phyloP scores from a whole-genome alignment of 257 asterid genomes.

The Scutellaria baicalensis region DNA sequence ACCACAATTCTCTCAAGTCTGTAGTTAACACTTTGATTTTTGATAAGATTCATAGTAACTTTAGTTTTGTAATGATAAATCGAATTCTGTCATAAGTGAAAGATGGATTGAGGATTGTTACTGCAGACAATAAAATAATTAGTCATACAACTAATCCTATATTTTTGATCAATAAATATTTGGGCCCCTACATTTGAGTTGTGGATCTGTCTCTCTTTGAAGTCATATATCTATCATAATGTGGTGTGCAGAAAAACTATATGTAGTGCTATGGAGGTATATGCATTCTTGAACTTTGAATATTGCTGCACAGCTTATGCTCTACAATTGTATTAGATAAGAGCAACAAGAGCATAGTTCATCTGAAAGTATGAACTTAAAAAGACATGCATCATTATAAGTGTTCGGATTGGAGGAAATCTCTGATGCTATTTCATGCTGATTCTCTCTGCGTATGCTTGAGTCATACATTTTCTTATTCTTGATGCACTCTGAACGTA shows the following conservation, averaged over 20 bases:
- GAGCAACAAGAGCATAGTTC: background rate
- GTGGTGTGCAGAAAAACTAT: background rate
- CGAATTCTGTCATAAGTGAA: too few relatives aligned
- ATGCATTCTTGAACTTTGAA: background rate
- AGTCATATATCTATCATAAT: background rate
- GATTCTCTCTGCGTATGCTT: background rate
- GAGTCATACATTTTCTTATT: background rate
- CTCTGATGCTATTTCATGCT: background rate
- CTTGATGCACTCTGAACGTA: background rate
- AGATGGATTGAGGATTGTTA: background rate
- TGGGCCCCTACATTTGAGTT: background rate
- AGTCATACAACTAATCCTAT: background rate
- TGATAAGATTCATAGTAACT: background rate
- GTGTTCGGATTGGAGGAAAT: background rate
- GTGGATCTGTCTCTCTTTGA: background rate
- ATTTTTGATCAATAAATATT: background rate
- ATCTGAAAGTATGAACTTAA: background rate
- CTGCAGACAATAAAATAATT: background rate
- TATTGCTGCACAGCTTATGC: background rate
- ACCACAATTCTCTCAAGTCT: too few relatives aligned
- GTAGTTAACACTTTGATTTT: background rate
- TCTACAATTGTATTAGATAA: background rate
- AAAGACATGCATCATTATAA: background rate
- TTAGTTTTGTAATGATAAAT: background rate
- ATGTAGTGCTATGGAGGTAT: background rate